phyloP scores from a whole-genome alignment of 305 asterid species.

The Rubia occidens region DNA sequence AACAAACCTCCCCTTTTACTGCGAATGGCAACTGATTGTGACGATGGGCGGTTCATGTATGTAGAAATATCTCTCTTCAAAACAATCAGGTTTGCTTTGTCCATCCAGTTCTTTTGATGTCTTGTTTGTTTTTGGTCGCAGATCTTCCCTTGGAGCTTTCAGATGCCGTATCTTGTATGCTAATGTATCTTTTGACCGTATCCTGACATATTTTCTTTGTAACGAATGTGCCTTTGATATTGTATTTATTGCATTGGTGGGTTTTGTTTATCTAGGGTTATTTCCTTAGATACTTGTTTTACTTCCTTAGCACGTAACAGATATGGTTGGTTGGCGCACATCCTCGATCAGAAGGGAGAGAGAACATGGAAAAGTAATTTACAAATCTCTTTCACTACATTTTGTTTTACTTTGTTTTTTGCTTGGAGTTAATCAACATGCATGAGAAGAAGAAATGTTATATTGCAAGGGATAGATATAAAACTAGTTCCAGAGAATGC shows the following conservation, averaged over 20 bases:
- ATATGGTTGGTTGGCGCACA: slow-evolving; percentile 99
- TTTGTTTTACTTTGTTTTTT: background rate
- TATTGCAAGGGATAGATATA: background rate
- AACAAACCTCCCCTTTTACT: slow-evolving; percentile 75
- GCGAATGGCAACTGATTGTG: slow-evolving; percentile 78
- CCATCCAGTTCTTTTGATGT: slow-evolving; percentile 9
- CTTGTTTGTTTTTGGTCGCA: slow-evolving; percentile 29
- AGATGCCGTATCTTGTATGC: slow-evolving; percentile 70
- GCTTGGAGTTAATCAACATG: background rate
- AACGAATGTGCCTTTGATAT: background rate
- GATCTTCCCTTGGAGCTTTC: slow-evolving; percentile 90
- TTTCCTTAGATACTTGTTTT: slow-evolving; percentile 11
- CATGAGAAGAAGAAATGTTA: background rate
- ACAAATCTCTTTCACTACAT: slow-evolving; percentile 9
- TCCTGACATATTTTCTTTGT: slow-evolving; percentile 29
- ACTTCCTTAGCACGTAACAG: slow-evolving; percentile 47
- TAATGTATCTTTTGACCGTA: slow-evolving; percentile 89
- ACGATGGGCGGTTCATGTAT: slow-evolving; percentile 75
- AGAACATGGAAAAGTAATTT: slow-evolving; percentile 66
- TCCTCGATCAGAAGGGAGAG: slow-evolving; percentile 80
- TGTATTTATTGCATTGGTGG: background rate
- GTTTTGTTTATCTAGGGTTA: background rate
- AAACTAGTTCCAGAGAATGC: too few species aligned
- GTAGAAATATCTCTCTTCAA: slow-evolving; percentile 24
- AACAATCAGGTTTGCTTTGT: slow-evolving; percentile 1